phyloP scores from a whole-genome alignment of 2,329 filamentous ascomycete genomes.

The Alternaria conjuncta region DNA sequence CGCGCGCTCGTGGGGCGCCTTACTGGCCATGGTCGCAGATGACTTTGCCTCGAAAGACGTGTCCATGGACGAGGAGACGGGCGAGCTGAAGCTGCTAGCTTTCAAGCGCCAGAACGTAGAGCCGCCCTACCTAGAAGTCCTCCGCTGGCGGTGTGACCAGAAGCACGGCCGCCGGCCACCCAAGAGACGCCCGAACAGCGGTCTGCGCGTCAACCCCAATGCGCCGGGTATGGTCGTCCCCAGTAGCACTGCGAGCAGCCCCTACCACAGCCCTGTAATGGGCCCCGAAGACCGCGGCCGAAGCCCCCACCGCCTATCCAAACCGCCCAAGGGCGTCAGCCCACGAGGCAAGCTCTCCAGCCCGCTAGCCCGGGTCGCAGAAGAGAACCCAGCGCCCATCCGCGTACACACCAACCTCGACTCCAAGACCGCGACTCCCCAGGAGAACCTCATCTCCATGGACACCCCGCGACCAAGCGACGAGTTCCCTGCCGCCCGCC shows the following conservation, averaged over 20 bases:
- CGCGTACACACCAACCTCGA: constrained; percentile 47
- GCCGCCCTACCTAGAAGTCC: constrained; percentile 90
- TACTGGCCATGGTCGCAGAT: constrained; percentile 86
- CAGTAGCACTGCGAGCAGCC: constrained; percentile 59
- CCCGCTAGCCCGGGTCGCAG: constrained; percentile 75
- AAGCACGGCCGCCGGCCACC: constrained; percentile 75
- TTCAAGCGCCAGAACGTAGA: constrained; percentile 84
- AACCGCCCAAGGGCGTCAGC: constrained; percentile 66
- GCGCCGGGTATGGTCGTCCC: constrained; percentile 52
- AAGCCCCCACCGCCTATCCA: constrained; percentile 70
- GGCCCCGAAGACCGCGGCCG: constrained; percentile 67
- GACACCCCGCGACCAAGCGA: constrained; percentile 51
- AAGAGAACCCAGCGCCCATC: constrained; percentile 62
- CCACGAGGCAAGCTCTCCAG: constrained; percentile 72
- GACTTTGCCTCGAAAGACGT: constrained; percentile 92
- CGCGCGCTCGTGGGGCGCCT: constrained; percentile 86
- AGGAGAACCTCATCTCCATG: constrained; percentile 53
- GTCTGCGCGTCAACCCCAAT: constrained; percentile 61
- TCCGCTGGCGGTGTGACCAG: constrained; percentile 94
- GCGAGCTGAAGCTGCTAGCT: constrained; percentile 89
- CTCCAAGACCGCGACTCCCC: constrained; percentile 29
- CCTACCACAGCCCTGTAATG: constrained; percentile 71
- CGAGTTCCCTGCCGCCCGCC: constrained; percentile 33
- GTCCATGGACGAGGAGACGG: constrained; percentile 88
- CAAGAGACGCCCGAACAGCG: constrained; percentile 55